phyloP scores from a whole-genome alignment of 2,329 filamentous ascomycete species.

The Waltergamsia citrina region DNA sequence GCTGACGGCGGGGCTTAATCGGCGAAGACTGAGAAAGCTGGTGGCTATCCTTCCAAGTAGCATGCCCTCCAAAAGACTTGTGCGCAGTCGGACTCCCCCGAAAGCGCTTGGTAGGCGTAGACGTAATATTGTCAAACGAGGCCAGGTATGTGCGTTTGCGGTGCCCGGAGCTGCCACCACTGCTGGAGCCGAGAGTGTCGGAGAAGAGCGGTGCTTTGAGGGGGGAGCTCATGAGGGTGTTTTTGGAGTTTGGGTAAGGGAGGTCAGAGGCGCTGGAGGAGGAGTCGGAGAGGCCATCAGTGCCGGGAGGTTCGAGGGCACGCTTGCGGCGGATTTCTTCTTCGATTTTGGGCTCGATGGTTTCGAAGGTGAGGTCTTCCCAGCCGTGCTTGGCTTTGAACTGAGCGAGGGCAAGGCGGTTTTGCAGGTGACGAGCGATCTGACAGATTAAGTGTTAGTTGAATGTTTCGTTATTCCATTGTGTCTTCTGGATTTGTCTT shows the following conservation, averaged over 20 bases:
- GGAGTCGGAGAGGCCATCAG: constrained; percentile 73
- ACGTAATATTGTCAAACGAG: constrained; percentile 42
- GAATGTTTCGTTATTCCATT: no score
- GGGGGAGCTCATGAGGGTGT: constrained; percentile 70
- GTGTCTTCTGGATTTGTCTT: no score
- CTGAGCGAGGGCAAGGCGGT: constrained; percentile 88
- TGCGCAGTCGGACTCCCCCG: constrained; percentile 48
- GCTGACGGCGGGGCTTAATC: constrained; percentile 64
- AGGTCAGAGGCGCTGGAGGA: constrained; percentile 76
- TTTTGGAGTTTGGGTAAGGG: constrained; percentile 49
- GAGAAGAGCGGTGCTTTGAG: constrained; percentile 78
- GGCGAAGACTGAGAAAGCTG: constrained; percentile 80
- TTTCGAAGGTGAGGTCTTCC: constrained; percentile 80
- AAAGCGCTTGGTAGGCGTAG: constrained; percentile 59
- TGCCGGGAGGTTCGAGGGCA: constrained; percentile 46
- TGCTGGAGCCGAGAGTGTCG: constrained; percentile 66
- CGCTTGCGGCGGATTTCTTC: constrained; percentile 69
- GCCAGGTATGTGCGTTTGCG: constrained; percentile 55
- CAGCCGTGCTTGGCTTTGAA: constrained; percentile 96
- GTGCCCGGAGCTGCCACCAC: constrained; percentile 55
- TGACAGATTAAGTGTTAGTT: constrained; percentile 24
- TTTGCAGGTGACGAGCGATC: constrained; percentile 90
- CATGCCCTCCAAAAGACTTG: constrained; percentile 31
- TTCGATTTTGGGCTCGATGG: constrained; percentile 76
- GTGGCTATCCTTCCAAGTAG: constrained; percentile 68